Conservation (phyloP, 2,329 filamentous ascomycete species). For the Escovopsis sp. region DNA sequence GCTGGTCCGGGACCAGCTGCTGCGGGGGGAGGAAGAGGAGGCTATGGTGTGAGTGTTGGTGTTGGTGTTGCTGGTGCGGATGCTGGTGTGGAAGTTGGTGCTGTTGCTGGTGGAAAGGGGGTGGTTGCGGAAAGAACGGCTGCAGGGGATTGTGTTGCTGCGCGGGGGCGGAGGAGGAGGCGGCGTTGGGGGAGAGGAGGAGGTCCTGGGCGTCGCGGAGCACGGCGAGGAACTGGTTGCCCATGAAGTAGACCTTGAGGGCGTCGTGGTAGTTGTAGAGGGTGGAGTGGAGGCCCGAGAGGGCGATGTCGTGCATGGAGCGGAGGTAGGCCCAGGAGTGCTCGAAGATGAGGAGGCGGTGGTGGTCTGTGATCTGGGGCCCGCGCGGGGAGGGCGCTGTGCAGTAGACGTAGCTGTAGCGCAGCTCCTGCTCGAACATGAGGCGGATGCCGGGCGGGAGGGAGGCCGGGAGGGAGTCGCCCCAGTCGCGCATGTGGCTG, state of each 20-base stretch:
- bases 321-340: constrained; percentile 71
- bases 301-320: constrained; percentile 53
- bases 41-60: no score
- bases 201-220: constrained; percentile 41
- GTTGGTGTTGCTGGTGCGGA: no score
- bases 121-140: constrained; percentile 32
- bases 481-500: constrained; percentile 66
- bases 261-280: constrained; percentile 82
- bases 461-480: constrained; percentile 53
- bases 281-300: constrained; percentile 40
- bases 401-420: constrained; percentile 85
- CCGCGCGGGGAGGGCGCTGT: constrained; percentile 65
- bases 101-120: no score
- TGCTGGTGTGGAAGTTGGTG: no score
- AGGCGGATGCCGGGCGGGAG: constrained; percentile 51
- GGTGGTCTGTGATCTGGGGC: constrained; percentile 59
- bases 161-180: constrained; percentile 9
- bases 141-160: no score
- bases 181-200: constrained; percentile 34
- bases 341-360: constrained; percentile 70
- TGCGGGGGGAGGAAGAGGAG: constrained; percentile 25
- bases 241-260: constrained; percentile 65
- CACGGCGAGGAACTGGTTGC: constrained; percentile 46
- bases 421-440: constrained; percentile 73
- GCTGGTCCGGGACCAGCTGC: constrained; percentile 21